phyloP scores from a whole-genome alignment of 1,139 yeast genomes.

The Scheffersomyces illinoinensis region DNA sequence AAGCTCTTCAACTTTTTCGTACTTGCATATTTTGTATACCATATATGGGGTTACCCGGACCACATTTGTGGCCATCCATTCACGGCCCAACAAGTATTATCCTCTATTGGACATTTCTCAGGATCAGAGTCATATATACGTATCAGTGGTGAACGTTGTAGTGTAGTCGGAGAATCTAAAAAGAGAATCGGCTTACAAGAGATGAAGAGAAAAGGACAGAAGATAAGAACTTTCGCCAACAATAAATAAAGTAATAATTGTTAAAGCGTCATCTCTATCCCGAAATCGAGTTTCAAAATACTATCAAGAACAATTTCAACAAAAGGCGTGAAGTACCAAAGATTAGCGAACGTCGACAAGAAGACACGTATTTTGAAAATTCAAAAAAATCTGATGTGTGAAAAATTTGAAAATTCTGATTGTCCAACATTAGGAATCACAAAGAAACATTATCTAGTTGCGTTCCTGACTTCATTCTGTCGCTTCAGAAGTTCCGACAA shows the following conservation, averaged over 20 bases:
- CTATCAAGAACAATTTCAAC: not conserved
- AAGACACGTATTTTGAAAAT: not conserved
- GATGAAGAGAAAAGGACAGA: not conserved
- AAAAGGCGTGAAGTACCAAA: not conserved
- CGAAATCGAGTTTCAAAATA: not conserved
- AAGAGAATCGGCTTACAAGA: not conserved
- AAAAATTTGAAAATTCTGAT: not conserved
- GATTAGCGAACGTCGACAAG: not conserved
- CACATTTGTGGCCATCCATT: not conserved
- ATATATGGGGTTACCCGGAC: constrained; percentile 4
- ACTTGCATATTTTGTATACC: not conserved
- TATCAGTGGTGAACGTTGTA: not conserved
- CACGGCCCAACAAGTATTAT: not conserved
- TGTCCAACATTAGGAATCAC: not conserved
- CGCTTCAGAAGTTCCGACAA: not conserved
- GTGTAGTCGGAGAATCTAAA: not conserved
- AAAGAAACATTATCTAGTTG: not conserved
- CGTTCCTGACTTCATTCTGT: not conserved
- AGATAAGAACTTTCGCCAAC: not conserved
- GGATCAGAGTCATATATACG: not conserved
- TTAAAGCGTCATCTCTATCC: not conserved
- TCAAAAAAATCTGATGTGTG: not conserved
- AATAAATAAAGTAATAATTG: not conserved
- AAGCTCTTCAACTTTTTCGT: not conserved
- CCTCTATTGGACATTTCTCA: not conserved